Percentiles rank a stretch among this genome's conserved stretches.
These are phyloP conservation scores for Carex kokanica DNA, from an alignment of 176 grass and related monocot genomes.

Conservation along the genomic window DNA sequence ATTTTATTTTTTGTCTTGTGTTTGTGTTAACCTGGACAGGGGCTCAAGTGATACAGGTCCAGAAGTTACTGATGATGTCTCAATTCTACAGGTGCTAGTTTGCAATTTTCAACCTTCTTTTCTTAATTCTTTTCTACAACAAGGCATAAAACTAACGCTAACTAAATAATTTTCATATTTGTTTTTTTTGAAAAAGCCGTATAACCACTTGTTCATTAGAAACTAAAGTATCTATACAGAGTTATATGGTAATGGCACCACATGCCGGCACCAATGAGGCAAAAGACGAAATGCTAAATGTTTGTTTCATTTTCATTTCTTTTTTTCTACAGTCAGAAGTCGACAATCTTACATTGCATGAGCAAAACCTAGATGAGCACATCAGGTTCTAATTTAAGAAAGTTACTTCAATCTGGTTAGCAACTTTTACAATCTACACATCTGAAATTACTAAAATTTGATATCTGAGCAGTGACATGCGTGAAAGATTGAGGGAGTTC, in stretches of 20 bases:
- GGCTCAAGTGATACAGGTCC: conserved; percentile 45
- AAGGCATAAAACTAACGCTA: conserved; percentile 22
- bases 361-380: conserved; percentile 56
- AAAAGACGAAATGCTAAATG: background rate
- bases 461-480: conserved; percentile 60
- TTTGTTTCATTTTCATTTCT: conserved; percentile 25
- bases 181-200: background rate
- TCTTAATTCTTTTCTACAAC: background rate
- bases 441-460: conserved; percentile 24
- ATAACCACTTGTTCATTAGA: background rate
- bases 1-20: conserved; percentile 31
- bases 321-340: conserved; percentile 56
- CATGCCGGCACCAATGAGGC: background rate
- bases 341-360: conserved; percentile 62
- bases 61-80: conserved; percentile 49
- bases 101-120: background rate
- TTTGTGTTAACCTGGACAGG: conserved; percentile 36
- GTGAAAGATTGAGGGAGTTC: conserved; percentile 55
- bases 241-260: background rate
- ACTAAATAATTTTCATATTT: conserved; percentile 14
- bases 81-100: conserved; percentile 56
- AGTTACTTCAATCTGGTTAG: conserved; percentile 1
- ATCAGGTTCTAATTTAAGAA: conserved; percentile 51
- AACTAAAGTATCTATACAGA: background rate
- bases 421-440: conserved; percentile 25